phyloP scores from a whole-genome alignment of 495 filamentous ascomycete genomes.

The Corynascus novoguineensis region DNA sequence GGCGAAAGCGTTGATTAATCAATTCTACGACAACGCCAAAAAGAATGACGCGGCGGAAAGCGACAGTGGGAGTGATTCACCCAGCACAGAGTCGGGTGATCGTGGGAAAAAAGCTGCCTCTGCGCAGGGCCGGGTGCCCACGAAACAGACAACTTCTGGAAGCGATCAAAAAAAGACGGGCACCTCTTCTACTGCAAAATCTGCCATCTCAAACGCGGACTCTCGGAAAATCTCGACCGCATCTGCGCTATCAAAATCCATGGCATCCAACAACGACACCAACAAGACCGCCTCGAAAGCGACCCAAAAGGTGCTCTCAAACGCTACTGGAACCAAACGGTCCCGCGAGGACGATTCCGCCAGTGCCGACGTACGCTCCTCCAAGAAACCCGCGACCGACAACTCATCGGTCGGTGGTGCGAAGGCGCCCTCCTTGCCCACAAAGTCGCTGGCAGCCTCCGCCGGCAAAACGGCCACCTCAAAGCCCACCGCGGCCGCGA shows the following conservation, averaged over 20 bases:
- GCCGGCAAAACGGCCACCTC: conserved; percentile 28
- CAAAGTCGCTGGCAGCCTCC: conserved; percentile 17
- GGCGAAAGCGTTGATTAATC: conserved; percentile 43
- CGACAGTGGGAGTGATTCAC: conserved; percentile 10
- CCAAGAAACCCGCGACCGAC: conserved; percentile 39
- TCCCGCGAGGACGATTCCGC: conserved; percentile 35
- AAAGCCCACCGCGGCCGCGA: conserved; percentile 25
- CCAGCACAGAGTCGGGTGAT: conserved; percentile 19
- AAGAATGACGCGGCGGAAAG: conserved; percentile 24
- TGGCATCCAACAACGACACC: not conserved
- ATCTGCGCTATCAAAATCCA: conserved; percentile 1
- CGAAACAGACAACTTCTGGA: conserved; percentile 8
- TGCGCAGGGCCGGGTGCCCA: not conserved
- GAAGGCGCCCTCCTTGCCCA: conserved; percentile 2
- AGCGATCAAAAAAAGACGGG: conserved; percentile 13
- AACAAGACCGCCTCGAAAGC: conserved; percentile 14
- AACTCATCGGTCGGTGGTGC: conserved; percentile 10
- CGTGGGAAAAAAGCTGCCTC: conserved; percentile 5
- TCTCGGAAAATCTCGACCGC: conserved; percentile 7
- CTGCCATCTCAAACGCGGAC: conserved; percentile 4
- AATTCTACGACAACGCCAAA: conserved; percentile 36
- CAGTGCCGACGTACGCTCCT: conserved; percentile 29
- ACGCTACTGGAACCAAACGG: conserved; percentile 23
- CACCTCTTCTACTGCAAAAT: conserved; percentile 6
- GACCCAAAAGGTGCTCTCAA: not conserved